Evolutionary conservation across 163 green algal genomes (phyloP).

Genomic region (Prototheca cutis): DNA sequence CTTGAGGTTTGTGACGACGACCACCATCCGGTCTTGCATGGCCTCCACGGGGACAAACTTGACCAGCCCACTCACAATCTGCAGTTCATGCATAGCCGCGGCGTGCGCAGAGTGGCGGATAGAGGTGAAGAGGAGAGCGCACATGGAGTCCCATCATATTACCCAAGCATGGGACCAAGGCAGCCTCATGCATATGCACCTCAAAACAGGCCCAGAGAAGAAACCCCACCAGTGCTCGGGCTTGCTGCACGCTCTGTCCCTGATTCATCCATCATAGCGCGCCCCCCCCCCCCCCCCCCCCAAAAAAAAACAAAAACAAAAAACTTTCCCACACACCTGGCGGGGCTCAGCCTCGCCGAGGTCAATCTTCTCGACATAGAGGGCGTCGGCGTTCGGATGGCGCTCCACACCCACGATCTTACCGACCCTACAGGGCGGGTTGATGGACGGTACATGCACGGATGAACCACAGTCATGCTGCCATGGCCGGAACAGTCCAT

Average conservation of each 20-base stretch:
- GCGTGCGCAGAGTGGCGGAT: too few species aligned
- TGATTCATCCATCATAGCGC: too few species aligned
- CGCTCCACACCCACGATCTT: constrained; percentile 52
- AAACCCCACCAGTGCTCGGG: neutral
- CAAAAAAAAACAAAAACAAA: too few species aligned
- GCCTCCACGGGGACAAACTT: constrained; percentile 82
- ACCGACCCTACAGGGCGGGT: constrained; percentile 39
- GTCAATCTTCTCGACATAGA: constrained; percentile 98
- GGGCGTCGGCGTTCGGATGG: constrained; percentile 74
- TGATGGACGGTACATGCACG: too few species aligned
- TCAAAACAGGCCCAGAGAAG: too few species aligned
- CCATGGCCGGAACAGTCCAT: neutral
- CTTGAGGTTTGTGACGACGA: constrained; percentile 92
- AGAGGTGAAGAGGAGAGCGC: too few species aligned
- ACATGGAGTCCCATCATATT: too few species aligned
- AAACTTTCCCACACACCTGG: constrained; percentile 33
- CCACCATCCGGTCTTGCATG: constrained; percentile 69
- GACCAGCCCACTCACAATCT: constrained; percentile 80
- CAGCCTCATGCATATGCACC: neutral
- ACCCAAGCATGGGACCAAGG: too few species aligned
- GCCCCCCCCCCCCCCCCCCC: too few species aligned
- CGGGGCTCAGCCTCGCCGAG: constrained; percentile 77
- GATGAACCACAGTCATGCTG: too few species aligned
- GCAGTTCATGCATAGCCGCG: too few species aligned
- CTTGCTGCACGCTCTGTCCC: too few species aligned